Evolutionary conservation across 2,329 filamentous ascomycete species (phyloP).

Genomic region (Phyllosticta citriasiana): DNA sequence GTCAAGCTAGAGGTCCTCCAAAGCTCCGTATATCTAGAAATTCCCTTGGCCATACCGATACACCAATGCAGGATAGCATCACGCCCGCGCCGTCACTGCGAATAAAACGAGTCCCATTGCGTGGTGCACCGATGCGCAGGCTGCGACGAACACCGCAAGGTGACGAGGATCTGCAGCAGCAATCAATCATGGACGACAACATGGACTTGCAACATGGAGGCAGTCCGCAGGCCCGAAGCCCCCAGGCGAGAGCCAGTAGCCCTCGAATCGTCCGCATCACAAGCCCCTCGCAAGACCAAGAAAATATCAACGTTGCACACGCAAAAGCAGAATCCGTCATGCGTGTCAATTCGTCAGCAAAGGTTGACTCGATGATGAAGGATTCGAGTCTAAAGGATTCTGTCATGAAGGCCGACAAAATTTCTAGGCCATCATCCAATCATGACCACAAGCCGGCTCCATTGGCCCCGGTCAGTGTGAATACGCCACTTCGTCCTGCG

Average conservation of each 20-base stretch:
- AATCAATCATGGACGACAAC: background rate
- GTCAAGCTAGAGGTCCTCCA: constrained; percentile 14
- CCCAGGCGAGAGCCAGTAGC: constrained; percentile 21
- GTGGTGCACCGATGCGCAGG: constrained; percentile 30
- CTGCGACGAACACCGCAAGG: constrained; percentile 26
- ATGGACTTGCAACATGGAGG: background rate
- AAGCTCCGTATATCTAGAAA: constrained; percentile 30
- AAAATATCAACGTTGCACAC: constrained; percentile 57
- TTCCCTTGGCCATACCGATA: constrained; percentile 27
- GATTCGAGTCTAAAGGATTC: constrained; percentile 7
- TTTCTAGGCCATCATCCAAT: constrained; percentile 1
- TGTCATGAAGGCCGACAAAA: constrained; percentile 15
- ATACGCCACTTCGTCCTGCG: constrained; percentile 69
- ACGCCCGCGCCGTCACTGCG: constrained; percentile 31
- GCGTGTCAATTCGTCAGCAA: background rate
- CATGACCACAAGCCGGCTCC: constrained; percentile 33
- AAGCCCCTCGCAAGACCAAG: constrained; percentile 60
- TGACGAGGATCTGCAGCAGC: constrained; percentile 4
- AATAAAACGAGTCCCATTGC: constrained; percentile 29
- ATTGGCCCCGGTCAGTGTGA: constrained; percentile 46
- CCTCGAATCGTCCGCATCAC: constrained; percentile 18
- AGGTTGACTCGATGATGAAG: constrained; percentile 20
- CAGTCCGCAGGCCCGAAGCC: background rate
- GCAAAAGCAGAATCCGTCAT: constrained; percentile 3
- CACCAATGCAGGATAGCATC: constrained; percentile 16